phyloP scores from a whole-genome alignment of 768 basidiomycete genomes.

The Leccinum longicurvipes region DNA sequence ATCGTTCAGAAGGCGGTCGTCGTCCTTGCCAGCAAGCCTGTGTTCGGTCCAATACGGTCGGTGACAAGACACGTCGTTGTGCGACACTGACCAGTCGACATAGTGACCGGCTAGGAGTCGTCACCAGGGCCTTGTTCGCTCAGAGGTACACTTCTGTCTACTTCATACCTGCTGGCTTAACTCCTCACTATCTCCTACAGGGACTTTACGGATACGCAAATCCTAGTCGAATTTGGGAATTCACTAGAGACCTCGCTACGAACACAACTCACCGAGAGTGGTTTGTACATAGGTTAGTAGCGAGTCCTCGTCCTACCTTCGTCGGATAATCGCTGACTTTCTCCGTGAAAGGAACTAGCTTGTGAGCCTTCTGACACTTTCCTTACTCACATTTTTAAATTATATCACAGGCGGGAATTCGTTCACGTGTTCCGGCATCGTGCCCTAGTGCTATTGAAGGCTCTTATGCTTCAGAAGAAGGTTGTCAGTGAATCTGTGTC shows the following conservation, averaged over 20 bases:
- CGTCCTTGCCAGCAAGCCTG: constrained; percentile 84
- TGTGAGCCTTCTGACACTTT: constrained; percentile 41
- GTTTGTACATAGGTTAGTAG: constrained; percentile 86
- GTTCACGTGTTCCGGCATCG: constrained; percentile 92
- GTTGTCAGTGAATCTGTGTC: constrained; percentile 39
- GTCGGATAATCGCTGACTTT: constrained; percentile 7
- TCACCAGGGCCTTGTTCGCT: constrained; percentile 87
- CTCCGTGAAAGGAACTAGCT: constrained; percentile 57
- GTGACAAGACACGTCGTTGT: constrained; percentile 3
- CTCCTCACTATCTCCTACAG: constrained; percentile 32
- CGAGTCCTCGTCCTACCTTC: not conserved
- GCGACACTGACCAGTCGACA: constrained; percentile 3
- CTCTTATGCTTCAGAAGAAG: constrained; percentile 89
- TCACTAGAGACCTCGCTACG: constrained; percentile 75
- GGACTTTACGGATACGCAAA: constrained; percentile 83
- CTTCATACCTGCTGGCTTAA: not conserved
- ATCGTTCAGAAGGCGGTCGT: constrained; percentile 98
- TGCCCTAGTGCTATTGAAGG: constrained; percentile 90
- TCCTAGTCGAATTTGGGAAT: constrained; percentile 83
- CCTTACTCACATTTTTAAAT: not conserved
- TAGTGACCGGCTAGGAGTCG: constrained; percentile 90
- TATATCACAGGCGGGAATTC: constrained; percentile 68
- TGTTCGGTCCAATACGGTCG: constrained; percentile 91
- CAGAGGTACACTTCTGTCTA: constrained; percentile 51
- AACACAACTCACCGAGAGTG: constrained; percentile 85